These are phyloP conservation scores for Canna indica DNA, from an alignment of 176 grass and related monocot genomes.

Conservation along the genomic window DNA sequence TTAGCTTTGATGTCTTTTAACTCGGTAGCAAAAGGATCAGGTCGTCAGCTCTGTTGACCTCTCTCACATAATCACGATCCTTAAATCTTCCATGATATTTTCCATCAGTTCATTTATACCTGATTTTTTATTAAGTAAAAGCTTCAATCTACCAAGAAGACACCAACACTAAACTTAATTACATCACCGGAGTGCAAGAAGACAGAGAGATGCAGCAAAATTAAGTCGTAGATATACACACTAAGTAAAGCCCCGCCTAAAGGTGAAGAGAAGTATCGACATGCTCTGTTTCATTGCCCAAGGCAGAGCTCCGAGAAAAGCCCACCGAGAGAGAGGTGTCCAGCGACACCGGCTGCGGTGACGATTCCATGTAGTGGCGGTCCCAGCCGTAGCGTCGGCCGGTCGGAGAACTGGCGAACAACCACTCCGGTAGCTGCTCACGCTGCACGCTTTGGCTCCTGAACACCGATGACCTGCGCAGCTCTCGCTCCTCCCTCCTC, in stretches of 20 bases:
- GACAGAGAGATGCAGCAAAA: too few relatives aligned
- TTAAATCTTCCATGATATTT: too few relatives aligned
- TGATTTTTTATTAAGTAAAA: too few relatives aligned
- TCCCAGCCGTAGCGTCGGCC: neutral
- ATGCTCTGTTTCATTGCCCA: neutral
- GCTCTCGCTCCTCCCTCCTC: neutral
- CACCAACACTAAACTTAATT: too few relatives aligned
- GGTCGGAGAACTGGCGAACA: neutral
- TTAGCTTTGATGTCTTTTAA: too few relatives aligned
- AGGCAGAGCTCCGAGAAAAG: neutral
- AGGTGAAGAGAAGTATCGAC: slow-evolving; percentile 2
- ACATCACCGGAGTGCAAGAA: too few relatives aligned
- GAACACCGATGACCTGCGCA: neutral
- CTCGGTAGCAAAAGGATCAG: too few relatives aligned
- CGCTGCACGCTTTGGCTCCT: neutral
- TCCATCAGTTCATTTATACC: too few relatives aligned
- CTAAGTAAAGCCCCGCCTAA: neutral
- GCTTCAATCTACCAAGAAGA: too few relatives aligned
- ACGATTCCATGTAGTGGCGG: neutral
- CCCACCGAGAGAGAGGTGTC: neutral
- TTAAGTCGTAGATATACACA: too few relatives aligned
- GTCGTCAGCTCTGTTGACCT: too few relatives aligned
- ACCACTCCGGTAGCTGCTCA: neutral
- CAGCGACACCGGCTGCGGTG: neutral
- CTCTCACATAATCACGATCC: too few relatives aligned